Evolutionary conservation across 1,139 yeast genomes (phyloP).

Genomic region (Taiozyma onychis): DNA sequence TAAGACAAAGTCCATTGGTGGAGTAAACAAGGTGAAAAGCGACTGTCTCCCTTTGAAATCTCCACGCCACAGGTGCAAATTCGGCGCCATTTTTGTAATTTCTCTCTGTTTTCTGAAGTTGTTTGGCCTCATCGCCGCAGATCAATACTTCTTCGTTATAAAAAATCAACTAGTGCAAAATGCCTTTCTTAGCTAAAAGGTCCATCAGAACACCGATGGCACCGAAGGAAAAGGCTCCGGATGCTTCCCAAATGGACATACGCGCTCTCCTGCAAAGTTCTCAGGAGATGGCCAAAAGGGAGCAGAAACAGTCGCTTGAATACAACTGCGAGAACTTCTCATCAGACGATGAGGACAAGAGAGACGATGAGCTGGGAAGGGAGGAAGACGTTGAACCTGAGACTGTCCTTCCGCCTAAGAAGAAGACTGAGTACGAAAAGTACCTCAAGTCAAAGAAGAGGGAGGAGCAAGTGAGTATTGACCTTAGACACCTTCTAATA

Average conservation of each 20-base stretch:
- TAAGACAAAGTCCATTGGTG: too few species aligned
- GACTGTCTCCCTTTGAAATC: too few species aligned
- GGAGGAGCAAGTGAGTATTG: slow-evolving; percentile 10
- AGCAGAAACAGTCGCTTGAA: slow-evolving; percentile 3
- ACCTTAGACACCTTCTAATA: background rate
- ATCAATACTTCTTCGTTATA: too few species aligned
- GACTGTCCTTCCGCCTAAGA: slow-evolving; percentile 11
- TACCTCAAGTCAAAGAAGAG: slow-evolving; percentile 13
- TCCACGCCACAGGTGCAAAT: background rate
- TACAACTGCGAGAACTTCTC: background rate
- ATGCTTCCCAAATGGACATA: background rate
- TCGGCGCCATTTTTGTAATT: background rate
- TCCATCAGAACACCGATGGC: background rate
- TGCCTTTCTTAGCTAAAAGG: background rate
- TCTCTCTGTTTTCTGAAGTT: background rate
- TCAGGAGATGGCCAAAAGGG: background rate
- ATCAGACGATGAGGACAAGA: background rate
- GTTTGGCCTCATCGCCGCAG: background rate
- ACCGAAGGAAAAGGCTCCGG: background rate
- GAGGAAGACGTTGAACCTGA: slow-evolving; percentile 1
- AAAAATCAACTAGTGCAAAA: too few species aligned
- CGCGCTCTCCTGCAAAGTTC: background rate
- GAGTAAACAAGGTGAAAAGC: too few species aligned
- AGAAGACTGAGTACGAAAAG: slow-evolving; percentile 11
- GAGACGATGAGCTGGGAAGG: background rate